Percentiles rank a stretch among this genome's conserved stretches.
Conservation (phyloP, 1,284 basidiomycete species). For the Lignosus rhinocerotis region DNA sequence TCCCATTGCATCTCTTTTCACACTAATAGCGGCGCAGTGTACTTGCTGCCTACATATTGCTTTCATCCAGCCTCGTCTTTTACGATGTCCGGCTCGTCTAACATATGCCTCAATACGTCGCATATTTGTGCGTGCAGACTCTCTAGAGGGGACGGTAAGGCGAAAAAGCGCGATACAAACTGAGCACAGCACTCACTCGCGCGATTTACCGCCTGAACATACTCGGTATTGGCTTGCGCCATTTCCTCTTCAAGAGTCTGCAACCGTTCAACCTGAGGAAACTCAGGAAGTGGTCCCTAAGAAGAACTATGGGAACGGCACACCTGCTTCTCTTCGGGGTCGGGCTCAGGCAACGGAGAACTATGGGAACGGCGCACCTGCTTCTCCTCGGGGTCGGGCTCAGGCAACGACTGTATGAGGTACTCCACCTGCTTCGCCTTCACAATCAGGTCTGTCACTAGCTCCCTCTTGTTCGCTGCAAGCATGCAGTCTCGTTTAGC, state of each 20-base stretch:
- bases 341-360: slow-evolving; percentile 72
- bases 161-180: background rate
- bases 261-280: slow-evolving; percentile 60
- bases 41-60: no score
- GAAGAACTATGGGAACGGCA: slow-evolving; percentile 16
- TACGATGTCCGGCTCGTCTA: slow-evolving; percentile 43
- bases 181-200: slow-evolving; percentile 57
- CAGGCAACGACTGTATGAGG: slow-evolving; percentile 74
- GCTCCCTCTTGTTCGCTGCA: slow-evolving; percentile 75
- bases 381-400: slow-evolving; percentile 69
- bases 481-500: slow-evolving; percentile 6
- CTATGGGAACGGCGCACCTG: slow-evolving; percentile 53
- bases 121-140: slow-evolving; percentile 61
- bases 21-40: no score
- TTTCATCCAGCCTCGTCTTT: slow-evolving; percentile 21
- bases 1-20: no score
- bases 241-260: slow-evolving; percentile 66
- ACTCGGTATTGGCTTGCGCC: slow-evolving; percentile 71
- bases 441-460: slow-evolving; percentile 74
- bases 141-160: slow-evolving; percentile 40
- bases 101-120: slow-evolving; percentile 57
- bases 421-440: slow-evolving; percentile 86
- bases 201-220: slow-evolving; percentile 65
- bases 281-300: background rate
- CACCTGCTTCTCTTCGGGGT: slow-evolving; percentile 73